phyloP scores from a whole-genome alignment of 208 protist genomes.

The Balamuthia mandrillaris region DNA sequence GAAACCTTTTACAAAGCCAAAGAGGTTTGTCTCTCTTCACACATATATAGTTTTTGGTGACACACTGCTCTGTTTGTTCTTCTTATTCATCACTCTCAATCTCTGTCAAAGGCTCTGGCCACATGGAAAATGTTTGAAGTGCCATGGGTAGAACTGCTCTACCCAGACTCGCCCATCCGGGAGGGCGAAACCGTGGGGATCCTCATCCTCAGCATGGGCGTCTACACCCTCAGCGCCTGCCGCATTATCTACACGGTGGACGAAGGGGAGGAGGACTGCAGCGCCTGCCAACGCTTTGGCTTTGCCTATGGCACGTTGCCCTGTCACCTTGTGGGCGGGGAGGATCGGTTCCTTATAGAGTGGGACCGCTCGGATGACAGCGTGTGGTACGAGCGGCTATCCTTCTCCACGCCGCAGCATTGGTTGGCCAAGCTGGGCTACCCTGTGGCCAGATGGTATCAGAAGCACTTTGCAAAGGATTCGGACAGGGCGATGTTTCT shows the following conservation, averaged over 20 bases:
- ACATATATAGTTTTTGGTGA: too few relatives aligned
- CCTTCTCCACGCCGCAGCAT: slow-evolving; percentile 13
- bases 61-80: too few relatives aligned
- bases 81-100: too few relatives aligned
- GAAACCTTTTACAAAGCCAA: slow-evolving; percentile 18
- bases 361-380: slow-evolving; percentile 5
- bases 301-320: slow-evolving; percentile 22
- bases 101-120: background rate
- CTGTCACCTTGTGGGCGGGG: background rate
- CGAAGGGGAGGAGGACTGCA: too few relatives aligned
- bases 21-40: too few relatives aligned
- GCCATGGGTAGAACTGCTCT: background rate
- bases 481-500: too few relatives aligned
- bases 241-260: slow-evolving; percentile 4
- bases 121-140: slow-evolving; percentile 19
- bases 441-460: background rate
- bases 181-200: slow-evolving; percentile 6
- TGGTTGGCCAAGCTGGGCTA: slow-evolving; percentile 31
- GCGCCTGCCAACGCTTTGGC: background rate
- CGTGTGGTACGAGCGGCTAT: slow-evolving; percentile 21
- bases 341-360: slow-evolving; percentile 14
- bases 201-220: background rate
- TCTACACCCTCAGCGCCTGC: background rate
- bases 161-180: background rate
- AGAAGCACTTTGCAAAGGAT: too few relatives aligned